phyloP scores from a whole-genome alignment of 139 green algal species.

The Marvania coccoides region DNA sequence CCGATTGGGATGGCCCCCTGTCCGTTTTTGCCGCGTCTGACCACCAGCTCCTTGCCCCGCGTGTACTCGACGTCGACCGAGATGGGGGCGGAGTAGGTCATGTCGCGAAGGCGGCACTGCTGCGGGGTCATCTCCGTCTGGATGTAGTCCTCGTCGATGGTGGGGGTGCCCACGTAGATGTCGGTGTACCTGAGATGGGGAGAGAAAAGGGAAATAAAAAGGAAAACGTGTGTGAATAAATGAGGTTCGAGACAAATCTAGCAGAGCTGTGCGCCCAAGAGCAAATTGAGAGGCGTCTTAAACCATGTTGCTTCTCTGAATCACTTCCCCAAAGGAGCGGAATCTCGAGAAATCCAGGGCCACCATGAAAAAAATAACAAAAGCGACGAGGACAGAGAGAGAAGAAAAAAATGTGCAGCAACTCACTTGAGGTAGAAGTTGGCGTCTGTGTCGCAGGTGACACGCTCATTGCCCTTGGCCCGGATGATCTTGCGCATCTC shows the following conservation, averaged over 20 bases:
- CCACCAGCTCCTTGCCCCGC: conserved; percentile 84
- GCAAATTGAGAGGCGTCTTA: background rate
- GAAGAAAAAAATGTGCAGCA: background rate
- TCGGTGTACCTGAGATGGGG: conserved; percentile 79
- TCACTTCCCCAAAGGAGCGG: too few relatives aligned
- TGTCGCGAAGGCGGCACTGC: conserved; percentile 91
- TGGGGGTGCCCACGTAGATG: conserved; percentile 90
- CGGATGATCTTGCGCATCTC: conserved; percentile 97
- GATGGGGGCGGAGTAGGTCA: conserved; percentile 95
- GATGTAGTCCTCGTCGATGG: conserved; percentile 84
- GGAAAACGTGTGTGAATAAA: background rate
- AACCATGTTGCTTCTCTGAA: too few relatives aligned
- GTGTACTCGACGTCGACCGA: conserved; percentile 98
- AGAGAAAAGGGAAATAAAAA: background rate
- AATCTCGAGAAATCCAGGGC: too few relatives aligned
- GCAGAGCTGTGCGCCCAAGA: background rate
- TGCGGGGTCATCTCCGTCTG: conserved; percentile 88
- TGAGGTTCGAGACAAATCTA: background rate
- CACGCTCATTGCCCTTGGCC: conserved; percentile 88
- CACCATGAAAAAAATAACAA: too few relatives aligned
- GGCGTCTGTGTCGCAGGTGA: conserved; percentile 91
- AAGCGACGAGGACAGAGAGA: background rate
- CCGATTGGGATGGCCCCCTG: conserved; percentile 83
- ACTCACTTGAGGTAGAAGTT: conserved; percentile 95
- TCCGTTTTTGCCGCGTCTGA: conserved; percentile 58